These are phyloP conservation scores for Trichoderma koningiopsis DNA, from an alignment of 2,329 filamentous ascomycete species.

Conservation along the genomic window DNA sequence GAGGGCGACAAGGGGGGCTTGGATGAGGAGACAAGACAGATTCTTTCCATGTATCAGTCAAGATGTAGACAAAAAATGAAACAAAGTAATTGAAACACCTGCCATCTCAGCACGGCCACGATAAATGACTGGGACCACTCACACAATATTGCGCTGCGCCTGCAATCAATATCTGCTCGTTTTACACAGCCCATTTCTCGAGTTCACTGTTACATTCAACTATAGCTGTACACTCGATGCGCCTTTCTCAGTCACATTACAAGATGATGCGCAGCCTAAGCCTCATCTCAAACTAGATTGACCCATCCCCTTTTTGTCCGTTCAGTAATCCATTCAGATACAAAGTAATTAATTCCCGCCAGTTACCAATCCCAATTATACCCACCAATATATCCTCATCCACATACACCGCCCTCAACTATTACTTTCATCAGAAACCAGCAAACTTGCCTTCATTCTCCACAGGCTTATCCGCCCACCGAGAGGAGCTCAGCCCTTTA, in stretches of 20 bases:
- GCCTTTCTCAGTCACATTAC: background rate
- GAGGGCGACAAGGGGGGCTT: slow-evolving; percentile 38
- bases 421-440: background rate
- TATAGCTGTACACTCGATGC: background rate
- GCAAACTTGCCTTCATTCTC: background rate
- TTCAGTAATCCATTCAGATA: background rate
- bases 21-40: slow-evolving; percentile 47
- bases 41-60: slow-evolving; percentile 47
- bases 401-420: background rate
- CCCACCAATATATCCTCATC: background rate
- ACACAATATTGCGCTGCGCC: background rate
- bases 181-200: slow-evolving; percentile 14
- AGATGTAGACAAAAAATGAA: slow-evolving; percentile 43
- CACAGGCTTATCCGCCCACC: slow-evolving; percentile 26
- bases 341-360: background rate
- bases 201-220: background rate
- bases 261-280: background rate
- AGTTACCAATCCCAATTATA: background rate
- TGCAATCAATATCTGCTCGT: background rate
- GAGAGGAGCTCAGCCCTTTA: slow-evolving; percentile 28
- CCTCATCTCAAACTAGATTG: background rate
- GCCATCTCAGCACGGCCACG: background rate
- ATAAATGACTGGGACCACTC: background rate
- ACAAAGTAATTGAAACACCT: slow-evolving; percentile 12
- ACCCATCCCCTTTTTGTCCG: background rate